Evolutionary conservation across 2,329 filamentous ascomycete genomes (phyloP).

Genomic region (Paracorniculantispora psalliotae): DNA sequence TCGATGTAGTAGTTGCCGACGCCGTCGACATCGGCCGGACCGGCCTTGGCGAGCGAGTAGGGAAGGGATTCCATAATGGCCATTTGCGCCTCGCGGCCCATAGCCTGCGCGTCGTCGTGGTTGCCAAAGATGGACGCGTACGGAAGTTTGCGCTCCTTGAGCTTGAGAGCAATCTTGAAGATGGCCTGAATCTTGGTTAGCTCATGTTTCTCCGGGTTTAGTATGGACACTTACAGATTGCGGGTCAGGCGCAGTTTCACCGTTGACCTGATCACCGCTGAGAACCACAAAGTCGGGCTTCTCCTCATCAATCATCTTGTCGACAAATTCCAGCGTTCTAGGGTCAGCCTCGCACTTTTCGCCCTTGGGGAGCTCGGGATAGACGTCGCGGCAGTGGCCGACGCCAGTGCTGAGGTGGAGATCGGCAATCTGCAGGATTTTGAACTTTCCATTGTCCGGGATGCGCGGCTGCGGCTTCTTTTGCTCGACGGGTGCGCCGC

Average conservation of each 20-base stretch:
- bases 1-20: slow-evolving; percentile 95
- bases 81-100: slow-evolving; percentile 78
- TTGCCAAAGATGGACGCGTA: slow-evolving; percentile 96
- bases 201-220: slow-evolving; percentile 7
- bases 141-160: slow-evolving; percentile 83
- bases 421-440: slow-evolving; percentile 95
- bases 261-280: slow-evolving; percentile 92
- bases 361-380: slow-evolving; percentile 66
- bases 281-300: slow-evolving; percentile 89
- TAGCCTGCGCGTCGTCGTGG: slow-evolving; percentile 86
- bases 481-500: slow-evolving; percentile 59
- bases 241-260: slow-evolving; percentile 84
- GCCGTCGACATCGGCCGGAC: slow-evolving; percentile 78
- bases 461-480: slow-evolving; percentile 73
- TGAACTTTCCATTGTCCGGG: slow-evolving; percentile 86
- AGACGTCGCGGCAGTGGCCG: slow-evolving; percentile 78
- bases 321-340: slow-evolving; percentile 84
- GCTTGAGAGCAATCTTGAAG: slow-evolving; percentile 83
- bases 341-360: slow-evolving; percentile 87
- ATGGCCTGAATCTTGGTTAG: slow-evolving; percentile 53
- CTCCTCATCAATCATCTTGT: slow-evolving; percentile 80
- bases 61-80: slow-evolving; percentile 78
- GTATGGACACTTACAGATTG: slow-evolving; percentile 60
- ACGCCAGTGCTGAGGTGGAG: slow-evolving; percentile 88
- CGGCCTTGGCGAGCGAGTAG: slow-evolving; percentile 80